These are phyloP conservation scores for Nephelium lappaceum DNA, from an alignment of 345 rosid species.

Conservation along the genomic window DNA sequence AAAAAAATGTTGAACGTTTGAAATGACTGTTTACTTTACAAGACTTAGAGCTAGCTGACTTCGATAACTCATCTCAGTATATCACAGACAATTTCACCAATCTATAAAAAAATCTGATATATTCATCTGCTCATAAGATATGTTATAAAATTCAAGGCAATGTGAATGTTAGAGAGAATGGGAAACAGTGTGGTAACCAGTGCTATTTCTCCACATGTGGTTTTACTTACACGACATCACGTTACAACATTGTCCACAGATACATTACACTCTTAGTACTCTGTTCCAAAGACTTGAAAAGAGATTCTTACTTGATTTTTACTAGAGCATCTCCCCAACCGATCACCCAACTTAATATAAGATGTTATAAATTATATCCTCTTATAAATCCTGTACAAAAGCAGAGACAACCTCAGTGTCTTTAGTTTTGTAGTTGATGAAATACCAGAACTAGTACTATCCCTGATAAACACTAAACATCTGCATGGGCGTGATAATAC, in stretches of 20 bases:
- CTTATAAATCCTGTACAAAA: neutral
- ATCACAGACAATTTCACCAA: conserved; percentile 6
- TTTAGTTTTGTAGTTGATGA: neutral
- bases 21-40: neutral
- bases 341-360: neutral
- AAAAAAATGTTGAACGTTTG: neutral
- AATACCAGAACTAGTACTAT: neutral
- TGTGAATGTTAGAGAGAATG: neutral
- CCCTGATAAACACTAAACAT: neutral
- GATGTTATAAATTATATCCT: neutral
- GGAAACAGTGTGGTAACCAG: neutral
- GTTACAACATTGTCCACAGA: neutral
- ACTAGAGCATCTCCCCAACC: neutral
- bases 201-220: neutral
- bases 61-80: neutral
- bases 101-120: neutral
- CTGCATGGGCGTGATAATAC: neutral
- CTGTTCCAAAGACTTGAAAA: neutral
- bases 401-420: neutral
- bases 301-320: neutral
- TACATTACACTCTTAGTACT: neutral
- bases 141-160: neutral
- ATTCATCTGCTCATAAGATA: neutral
- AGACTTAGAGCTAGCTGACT: neutral
- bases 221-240: neutral